Base-by-base conservation (phyloP, 2,329 filamentous ascomycete genomes). In the Botryosphaeria dothidea region DNA sequence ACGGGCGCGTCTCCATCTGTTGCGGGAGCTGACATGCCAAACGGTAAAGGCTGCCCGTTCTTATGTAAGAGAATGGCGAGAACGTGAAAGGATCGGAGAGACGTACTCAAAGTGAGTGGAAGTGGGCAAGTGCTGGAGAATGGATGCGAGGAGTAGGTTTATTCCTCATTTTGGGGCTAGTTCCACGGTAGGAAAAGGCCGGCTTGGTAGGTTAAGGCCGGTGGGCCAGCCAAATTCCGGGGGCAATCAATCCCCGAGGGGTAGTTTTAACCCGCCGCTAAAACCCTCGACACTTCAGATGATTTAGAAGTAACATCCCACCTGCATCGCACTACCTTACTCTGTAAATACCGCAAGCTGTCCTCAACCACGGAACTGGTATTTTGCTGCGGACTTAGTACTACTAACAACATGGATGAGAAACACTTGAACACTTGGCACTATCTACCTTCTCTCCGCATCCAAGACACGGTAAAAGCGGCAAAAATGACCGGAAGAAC, bases 401-500 rank as follows among this genome's bases (percentile, higher is more conserved):
- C n/a, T n/a, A n/a, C n/a, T n/a, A n/a, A n/a, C n/a, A n/a, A n/a
- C n/a, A n/a, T n/a, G n/a, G n/a, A n/a, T n/a, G n/a, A n/a, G n/a
- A n/a, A n/a, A n/a, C n/a, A n/a, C n/a, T n/a, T n/a, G n/a, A n/a
- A n/a, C n/a, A n/a, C n/a, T n/a, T n/a, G n/a, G n/a, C n/a, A n/a
- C n/a, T n/a, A n/a, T n/a, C n/a, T n/a, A n/a, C n/a, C n/a, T 1
- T 34, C 31, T 13, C 38, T 7, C 38, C 15, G 23, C 45, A 48
- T 25, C 45, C 45, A 2, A 23, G 45, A 76, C 71, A 86, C 70
- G 64, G 78, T 76, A 68, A 85, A 77, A 0, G 87, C 88, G 43
- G 83, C 83, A 4, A 80, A 72, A 69, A 92, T 83, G 3, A 93
- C 89, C 0, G 90, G 90, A 71, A 91, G 65, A 0, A 93, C 88